Evolutionary conservation across 1,284 basidiomycete species (phyloP).

Genomic region (Singerocomus rubriflavus): DNA sequence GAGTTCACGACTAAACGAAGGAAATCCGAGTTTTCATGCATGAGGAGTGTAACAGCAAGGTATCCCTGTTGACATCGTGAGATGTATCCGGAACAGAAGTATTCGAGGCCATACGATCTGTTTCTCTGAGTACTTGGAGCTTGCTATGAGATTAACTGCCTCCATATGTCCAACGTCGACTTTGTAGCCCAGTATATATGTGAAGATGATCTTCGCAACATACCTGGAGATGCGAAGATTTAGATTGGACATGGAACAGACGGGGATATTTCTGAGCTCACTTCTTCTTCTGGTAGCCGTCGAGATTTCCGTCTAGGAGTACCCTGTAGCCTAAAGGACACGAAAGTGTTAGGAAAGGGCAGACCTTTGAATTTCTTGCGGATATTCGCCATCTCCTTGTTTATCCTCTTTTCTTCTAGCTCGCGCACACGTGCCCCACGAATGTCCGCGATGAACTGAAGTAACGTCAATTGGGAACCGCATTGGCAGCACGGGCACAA

Average conservation of each 20-base stretch:
- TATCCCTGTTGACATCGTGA: constrained; percentile 68
- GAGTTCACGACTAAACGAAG: constrained; percentile 96
- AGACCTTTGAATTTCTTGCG: constrained; percentile 96
- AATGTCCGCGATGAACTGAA: constrained; percentile 96
- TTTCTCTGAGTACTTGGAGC: constrained; percentile 96
- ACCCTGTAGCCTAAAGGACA: constrained; percentile 1
- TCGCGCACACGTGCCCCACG: constrained; percentile 88
- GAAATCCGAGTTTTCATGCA: constrained; percentile 99
- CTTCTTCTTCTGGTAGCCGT: constrained; percentile 99
- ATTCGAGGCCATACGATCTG: constrained; percentile 76
- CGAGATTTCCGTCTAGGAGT: constrained; percentile 84
- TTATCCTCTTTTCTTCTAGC: constrained; percentile 95
- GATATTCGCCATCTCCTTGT: constrained; percentile 99
- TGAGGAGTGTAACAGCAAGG: constrained; percentile 92
- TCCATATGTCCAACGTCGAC: constrained; percentile 99
- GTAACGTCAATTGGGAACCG: constrained; percentile 6
- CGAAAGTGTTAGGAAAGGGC: constrained; percentile 12
- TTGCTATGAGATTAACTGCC: constrained; percentile 96
- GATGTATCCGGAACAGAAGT: neutral
- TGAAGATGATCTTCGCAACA: constrained; percentile 97
- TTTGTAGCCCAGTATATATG: constrained; percentile 98
- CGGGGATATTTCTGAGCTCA: constrained; percentile 42
- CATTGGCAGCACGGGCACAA: constrained; percentile 9
- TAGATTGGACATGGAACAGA: constrained; percentile 11
- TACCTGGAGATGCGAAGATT: constrained; percentile 52